Evolutionary conservation across 768 basidiomycete genomes (phyloP), one percentile per base, ranked within the genome.

Genomic region (Serendipita sp.): DNA sequence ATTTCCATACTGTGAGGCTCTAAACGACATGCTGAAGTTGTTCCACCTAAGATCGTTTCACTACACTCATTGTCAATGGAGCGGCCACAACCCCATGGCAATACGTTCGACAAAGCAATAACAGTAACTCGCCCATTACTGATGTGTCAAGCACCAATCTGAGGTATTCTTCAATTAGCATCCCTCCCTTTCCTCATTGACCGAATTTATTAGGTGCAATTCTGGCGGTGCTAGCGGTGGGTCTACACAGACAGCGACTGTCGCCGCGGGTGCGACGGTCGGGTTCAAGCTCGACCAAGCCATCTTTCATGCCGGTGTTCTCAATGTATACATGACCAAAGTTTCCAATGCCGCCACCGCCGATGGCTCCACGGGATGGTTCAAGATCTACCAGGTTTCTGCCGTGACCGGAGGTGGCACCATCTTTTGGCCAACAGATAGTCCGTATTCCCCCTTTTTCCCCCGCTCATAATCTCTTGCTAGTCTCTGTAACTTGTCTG

Each of bases 281-380:
- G 56, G 56, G 4, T 60, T 60, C 56, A 32, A 18, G 10, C 56
- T 60, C 28, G 56, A 60, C 56, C 56, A 60, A 35, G 28, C 11
- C 10, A 60, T 60, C 28, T 60, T 32, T 28, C 56, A 60, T 32
- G 28, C 23, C n/a, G 56, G 56, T 10, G 18, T 36, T 36, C 35
- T 38, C 23, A 60, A 60, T n/a, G 56, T 38, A 32, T 65, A 65
- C 15, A 18, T 65, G 34, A 41, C 15, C 38, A 65, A 65, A 46
- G 65, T 65, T 18, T 35, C 54, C 16, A 65, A 60, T 44, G 65
- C 65, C 13, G 16, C 54, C 3, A 65, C 65, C 18, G 65, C 65
- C 23, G 54, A 44, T 18, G 54, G 54, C 28, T 28, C 18, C 35
- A 10, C 54, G 3, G 35, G 35, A 10, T 65, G 65, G 65, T 65